Conservation (phyloP, 805 yeast genomes). For the Wickerhamomyces queroliae region DNA sequence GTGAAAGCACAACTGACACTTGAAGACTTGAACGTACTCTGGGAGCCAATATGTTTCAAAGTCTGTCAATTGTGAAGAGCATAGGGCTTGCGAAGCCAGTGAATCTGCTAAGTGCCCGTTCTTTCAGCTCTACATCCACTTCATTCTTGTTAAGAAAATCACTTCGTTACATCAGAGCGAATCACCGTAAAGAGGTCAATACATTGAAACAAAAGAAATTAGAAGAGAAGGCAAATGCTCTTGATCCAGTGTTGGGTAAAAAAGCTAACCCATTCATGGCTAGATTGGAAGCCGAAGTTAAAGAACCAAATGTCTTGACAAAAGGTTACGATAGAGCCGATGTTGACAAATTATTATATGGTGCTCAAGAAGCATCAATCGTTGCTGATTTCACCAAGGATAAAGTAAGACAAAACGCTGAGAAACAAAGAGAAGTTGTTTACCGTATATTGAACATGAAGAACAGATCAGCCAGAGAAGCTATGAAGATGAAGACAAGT, state of each 20-base stretch:
- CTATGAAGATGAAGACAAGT: constrained; percentile 48
- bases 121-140: constrained; percentile 7
- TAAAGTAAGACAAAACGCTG: constrained; percentile 34
- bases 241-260: constrained; percentile 83
- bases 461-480: constrained; percentile 60
- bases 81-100: neutral
- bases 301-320: constrained; percentile 60
- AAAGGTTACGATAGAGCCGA: constrained; percentile 54
- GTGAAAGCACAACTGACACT: too few species aligned
- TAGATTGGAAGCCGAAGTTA: constrained; percentile 60
- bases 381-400: constrained; percentile 21
- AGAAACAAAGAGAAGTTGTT: constrained; percentile 60
- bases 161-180: constrained; percentile 16
- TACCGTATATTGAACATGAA: constrained; percentile 67
- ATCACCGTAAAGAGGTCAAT: constrained; percentile 20
- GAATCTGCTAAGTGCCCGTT: constrained; percentile 2
- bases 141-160: constrained; percentile 16
- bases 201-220: constrained; percentile 21
- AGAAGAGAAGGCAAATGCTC: constrained; percentile 17
- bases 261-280: constrained; percentile 58
- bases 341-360: constrained; percentile 69
- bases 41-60: neutral
- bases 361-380: constrained; percentile 63
- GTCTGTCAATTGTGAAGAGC: neutral
- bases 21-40: neutral